Evolutionary conservation across 2,329 filamentous ascomycete species (phyloP), one percentile per base, ranked within the genome.

Genomic region (Monilinia fructigena): DNA sequence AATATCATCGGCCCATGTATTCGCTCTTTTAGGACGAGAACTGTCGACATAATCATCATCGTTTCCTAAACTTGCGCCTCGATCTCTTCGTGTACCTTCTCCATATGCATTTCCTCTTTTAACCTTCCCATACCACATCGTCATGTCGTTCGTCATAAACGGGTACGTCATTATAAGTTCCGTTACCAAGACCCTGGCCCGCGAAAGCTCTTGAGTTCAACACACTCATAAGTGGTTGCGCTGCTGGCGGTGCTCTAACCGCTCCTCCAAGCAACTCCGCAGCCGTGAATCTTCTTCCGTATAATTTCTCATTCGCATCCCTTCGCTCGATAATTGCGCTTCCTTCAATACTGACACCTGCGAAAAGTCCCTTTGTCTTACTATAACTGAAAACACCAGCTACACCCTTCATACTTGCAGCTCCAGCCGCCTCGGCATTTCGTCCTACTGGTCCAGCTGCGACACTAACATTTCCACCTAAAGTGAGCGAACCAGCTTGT

Each of bases 331-430:
- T 91, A 71, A 99, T 89, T 63, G 91, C 93, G 69, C 90, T 94
- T 28, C 95, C 95, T 78, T 99, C 95, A 71, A 99, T 82, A 72
- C 91, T 96, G 58, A 99, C 93, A 76, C 95, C 95, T 6, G 95
- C 95, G 74, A 99, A 99, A 42, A 99, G 81, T 26, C 95, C 95
- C 81, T 97, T 98, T 16, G 95, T 99, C 81, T 97, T 98, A 77
- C 90, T 95, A 83, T 99, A 99, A 74, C 91, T 92, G 82, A 99
- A 99, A 60, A 99, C 89, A 63, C 92, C 95, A 0, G 93, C 91
- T 11, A 98, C 90, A 70, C 92, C 89, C 81, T 88, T 94, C 70
- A 96, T 83, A 72, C 92, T 97, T 10, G 95, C 95, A 18, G 93
- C 94, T 70, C 95, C 95, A 47, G 95, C 94, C 16, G 95, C 95